Evolutionary conservation across 2,329 filamentous ascomycete genomes (phyloP).

Genomic region (Trichoderma cornu-damae): DNA sequence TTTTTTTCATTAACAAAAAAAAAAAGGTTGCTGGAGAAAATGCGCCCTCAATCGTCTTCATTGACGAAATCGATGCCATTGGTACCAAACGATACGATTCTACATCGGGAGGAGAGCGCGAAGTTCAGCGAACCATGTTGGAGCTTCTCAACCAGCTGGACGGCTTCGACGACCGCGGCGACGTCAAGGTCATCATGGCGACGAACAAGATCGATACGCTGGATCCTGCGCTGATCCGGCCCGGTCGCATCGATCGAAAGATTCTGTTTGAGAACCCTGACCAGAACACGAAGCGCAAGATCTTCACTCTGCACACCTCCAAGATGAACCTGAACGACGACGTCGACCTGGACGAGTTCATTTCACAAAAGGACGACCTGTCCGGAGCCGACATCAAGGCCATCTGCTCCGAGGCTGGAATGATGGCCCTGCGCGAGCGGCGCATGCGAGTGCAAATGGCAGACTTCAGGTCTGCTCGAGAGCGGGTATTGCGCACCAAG

Average conservation of each 20-base stretch:
- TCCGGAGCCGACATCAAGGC: constrained; percentile 98
- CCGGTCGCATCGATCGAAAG: constrained; percentile 97
- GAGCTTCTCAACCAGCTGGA: constrained; percentile 97
- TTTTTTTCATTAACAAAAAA: too few species aligned
- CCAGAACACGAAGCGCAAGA: constrained; percentile 94
- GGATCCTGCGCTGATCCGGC: constrained; percentile 91
- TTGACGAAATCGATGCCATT: constrained; percentile 98
- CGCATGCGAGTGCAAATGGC: constrained; percentile 99
- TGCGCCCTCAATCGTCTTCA: constrained; percentile 95
- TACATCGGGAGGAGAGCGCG: constrained; percentile 91
- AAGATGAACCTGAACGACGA: constrained; percentile 98
- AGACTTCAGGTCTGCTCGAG: constrained; percentile 87
- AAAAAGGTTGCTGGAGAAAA: constrained; percentile 86
- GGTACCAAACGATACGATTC: constrained; percentile 98
- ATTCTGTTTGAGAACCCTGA: constrained; percentile 68
- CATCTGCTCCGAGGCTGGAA: constrained; percentile 93
- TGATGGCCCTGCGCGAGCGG: constrained; percentile 88
- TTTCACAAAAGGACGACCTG: constrained; percentile 95
- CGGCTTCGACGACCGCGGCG: constrained; percentile 95
- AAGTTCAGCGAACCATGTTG: constrained; percentile 97
- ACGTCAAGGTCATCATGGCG: constrained; percentile 99
- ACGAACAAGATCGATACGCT: constrained; percentile 99
- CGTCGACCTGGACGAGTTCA: constrained; percentile 98
- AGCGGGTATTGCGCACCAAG: constrained; percentile 96
- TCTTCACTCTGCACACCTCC: constrained; percentile 94